Conservation (phyloP, 179 eudicot species). For the Carnegiea gigantea region DNA sequence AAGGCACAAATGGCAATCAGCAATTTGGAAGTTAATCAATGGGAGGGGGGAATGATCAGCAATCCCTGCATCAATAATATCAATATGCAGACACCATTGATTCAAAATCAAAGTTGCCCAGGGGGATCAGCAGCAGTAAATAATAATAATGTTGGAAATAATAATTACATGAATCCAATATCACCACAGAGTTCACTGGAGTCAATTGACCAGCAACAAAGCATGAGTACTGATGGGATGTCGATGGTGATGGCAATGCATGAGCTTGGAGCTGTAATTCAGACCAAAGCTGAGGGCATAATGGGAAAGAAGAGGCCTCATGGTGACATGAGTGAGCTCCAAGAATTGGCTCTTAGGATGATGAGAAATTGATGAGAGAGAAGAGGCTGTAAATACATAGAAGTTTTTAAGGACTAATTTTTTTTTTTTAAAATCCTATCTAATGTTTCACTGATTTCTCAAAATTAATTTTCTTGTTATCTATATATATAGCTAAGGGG, state of each 20-base stretch:
- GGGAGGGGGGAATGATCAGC: neutral
- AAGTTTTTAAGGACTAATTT: constrained; percentile 20
- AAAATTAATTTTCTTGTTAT: too few species aligned
- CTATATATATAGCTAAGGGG: too few species aligned
- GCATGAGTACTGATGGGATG: constrained; percentile 19
- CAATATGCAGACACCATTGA: neutral
- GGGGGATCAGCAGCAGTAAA: neutral
- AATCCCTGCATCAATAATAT: neutral
- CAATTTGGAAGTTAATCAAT: neutral
- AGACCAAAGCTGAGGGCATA: constrained; percentile 37
- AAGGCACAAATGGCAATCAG: constrained; percentile 62
- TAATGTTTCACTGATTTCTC: too few species aligned
- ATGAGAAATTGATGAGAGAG: constrained; percentile 45
- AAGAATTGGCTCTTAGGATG: constrained; percentile 81
- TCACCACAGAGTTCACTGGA: constrained; percentile 81
- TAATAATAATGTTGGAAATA: neutral
- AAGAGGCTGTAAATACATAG: constrained; percentile 28
- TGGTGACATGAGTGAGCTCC: constrained; percentile 76
- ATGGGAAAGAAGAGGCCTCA: constrained; percentile 55
- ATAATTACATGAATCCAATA: constrained; percentile 25
- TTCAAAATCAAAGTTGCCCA: constrained; percentile 16
- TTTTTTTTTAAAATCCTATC: neutral
- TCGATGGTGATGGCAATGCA: constrained; percentile 31
- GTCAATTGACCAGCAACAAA: constrained; percentile 39
- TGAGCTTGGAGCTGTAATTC: constrained; percentile 29